These are phyloP conservation scores for Cymodocea nodosa DNA, from an alignment of 116 monocot species.

Conservation along the genomic window DNA sequence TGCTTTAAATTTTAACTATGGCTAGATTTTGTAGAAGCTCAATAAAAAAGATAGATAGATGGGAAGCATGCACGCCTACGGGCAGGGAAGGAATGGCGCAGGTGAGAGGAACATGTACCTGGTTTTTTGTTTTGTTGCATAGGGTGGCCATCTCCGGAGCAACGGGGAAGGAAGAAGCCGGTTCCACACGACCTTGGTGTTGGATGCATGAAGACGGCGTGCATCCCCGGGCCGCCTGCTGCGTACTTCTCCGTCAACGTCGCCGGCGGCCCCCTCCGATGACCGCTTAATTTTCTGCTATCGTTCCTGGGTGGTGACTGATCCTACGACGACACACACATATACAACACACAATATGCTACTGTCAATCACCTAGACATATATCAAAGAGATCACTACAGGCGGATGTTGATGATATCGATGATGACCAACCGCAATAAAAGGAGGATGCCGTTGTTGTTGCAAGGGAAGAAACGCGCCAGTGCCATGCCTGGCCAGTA, in stretches of 20 bases:
- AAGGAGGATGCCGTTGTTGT: background rate
- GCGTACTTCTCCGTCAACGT: background rate
- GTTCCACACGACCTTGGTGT: constrained; percentile 3
- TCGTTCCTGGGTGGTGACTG: background rate
- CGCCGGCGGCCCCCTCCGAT: background rate
- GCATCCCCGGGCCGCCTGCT: constrained; percentile 2
- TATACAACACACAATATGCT: background rate
- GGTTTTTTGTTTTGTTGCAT: constrained; percentile 1
- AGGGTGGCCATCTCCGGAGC: background rate
- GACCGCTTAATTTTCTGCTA: background rate
- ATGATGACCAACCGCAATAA: too few relatives aligned
- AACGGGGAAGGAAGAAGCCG: constrained; percentile 9
- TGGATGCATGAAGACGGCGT: constrained; percentile 6
- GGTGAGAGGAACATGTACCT: background rate
- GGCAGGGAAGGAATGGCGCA: too few relatives aligned
- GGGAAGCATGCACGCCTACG: too few relatives aligned
- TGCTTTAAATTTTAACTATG: too few relatives aligned
- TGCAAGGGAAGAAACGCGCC: constrained; percentile 3
- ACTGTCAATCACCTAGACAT: too few relatives aligned
- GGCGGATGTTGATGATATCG: too few relatives aligned
- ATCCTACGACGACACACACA: background rate
- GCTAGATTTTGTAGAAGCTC: too few relatives aligned
- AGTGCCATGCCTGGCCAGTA: background rate
- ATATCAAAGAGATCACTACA: background rate
- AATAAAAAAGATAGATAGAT: too few relatives aligned